Conservation (phyloP, 495 filamentous ascomycete species). For the Penicillium canariense region DNA sequence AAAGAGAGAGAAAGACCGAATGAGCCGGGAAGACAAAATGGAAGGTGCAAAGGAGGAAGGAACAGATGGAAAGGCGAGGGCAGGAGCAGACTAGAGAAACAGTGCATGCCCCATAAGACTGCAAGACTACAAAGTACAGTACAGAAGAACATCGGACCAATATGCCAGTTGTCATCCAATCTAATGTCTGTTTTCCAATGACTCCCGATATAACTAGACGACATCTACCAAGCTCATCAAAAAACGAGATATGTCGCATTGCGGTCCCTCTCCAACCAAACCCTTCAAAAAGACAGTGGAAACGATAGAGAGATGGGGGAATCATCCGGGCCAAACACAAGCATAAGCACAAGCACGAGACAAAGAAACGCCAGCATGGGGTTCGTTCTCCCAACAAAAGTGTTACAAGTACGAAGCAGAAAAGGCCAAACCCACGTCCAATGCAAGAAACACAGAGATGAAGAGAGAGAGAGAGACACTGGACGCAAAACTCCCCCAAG, state of each 20-base stretch:
- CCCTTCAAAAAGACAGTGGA: conserved; percentile 1
- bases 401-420: conserved; percentile 4
- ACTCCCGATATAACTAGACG: background rate
- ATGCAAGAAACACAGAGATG: background rate
- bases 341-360: too few species aligned
- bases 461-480: background rate
- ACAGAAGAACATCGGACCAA: background rate
- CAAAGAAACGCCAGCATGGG: conserved; percentile 19
- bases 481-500: background rate
- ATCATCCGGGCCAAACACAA: conserved; percentile 29
- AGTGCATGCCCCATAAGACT: background rate
- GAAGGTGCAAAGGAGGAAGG: conserved; percentile 23
- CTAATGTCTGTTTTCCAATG: background rate
- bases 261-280: conserved; percentile 1
- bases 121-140: background rate
- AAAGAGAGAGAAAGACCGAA: background rate
- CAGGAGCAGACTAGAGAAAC: background rate
- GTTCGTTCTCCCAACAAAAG: conserved; percentile 1
- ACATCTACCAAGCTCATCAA: background rate
- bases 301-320: conserved; percentile 29
- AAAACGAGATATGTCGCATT: background rate
- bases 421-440: background rate
- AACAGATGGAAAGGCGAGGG: background rate
- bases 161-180: background rate
- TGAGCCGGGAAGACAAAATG: background rate